Evolutionary conservation across 768 basidiomycete genomes (phyloP), one percentile per base, ranked within the genome.

Genomic region (Boletus pseudo-olivaceus): DNA sequence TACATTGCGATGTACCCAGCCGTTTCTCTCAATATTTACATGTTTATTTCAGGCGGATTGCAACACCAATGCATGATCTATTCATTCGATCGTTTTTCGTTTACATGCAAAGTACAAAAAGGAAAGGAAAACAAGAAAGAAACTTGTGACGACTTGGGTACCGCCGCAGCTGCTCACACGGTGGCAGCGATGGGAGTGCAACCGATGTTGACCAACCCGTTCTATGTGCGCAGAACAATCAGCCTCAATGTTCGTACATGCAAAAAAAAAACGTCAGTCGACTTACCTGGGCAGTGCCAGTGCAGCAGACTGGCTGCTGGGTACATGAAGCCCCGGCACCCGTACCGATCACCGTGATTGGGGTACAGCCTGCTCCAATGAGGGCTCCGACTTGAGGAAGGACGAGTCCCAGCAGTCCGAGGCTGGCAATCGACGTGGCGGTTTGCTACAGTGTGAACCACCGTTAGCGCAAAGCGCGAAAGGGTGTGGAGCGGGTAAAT

Each of bases 231-330:
- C n/a, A 35, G 7, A 38, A 15, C 1, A 10, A 2, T 26, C 3
- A 41, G 33, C 14, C 3, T 19, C 14, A 23, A 23, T 23, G 6
- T 11, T n/a, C 8, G 3, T 29, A 29, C 29, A 7, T 29, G 1
- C 29, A 29, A 29, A 29, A 29, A 5, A 5, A 29, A 29, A 29
- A 23, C 2, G 4, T 23, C 23, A 23, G 29, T 29, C 29, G 29
- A 29, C 29, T 23, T 23, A 23, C 23, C 23, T 23, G 23, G 23
- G 23, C 23, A 2, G 23, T 23, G 23, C 4, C 4, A 23, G 23
- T 23, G 29, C 64, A 64, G 26, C 61, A 64, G 27, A 66, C 55
- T 0, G 64, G 20, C 33, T 66, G 45, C 19, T 52, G 33, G n/a
- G 29, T 41, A 39, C 64, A 65, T 1, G 14, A 0, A 1, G 50